Evolutionary conservation across 1,284 basidiomycete species (phyloP), one percentile per base, ranked within the genome.

Genomic region (Takashimella tepidaria): DNA sequence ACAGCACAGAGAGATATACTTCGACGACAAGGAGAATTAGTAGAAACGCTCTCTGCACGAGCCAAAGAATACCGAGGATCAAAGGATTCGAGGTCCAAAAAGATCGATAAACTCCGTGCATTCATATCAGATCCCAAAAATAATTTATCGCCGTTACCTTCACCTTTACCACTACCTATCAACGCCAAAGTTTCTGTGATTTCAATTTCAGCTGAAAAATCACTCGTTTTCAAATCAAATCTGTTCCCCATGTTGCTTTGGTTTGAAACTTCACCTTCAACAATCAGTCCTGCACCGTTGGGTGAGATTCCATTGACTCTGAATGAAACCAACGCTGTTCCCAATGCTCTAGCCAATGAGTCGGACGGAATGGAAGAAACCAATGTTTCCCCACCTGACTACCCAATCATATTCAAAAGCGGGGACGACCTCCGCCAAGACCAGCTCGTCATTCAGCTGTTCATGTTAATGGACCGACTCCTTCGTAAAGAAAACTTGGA

Each of bases 391-490:
- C 88, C 92, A 0, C 66, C 63, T 3, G 87, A 92, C 68, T 98
- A 89, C 72, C 88, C 92, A 0, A 82, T 97, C 47, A 98, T 99
- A 60, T 98, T 98, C 81, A 98, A 99, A 75, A 93, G 97, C 62
- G 96, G 96, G 5, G 96, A 99, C 70, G 96, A 99, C 70, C 85
- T 98, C 79, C 85, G 95, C 20, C 96, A 98, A 73, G 62, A 68
- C 20, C 52, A 56, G 45, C 55, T 68, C 8, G 66, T 67, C 41
- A 53, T 66, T 21, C 61, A 61, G 37, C 57, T 68, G 13, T 61
- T 68, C 24, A 61, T 57, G 24, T 43, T 63, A 10, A 53, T 68
- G 96, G 93, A 99, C 71, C 82, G 89, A 26, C 77, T 98, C 13
- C 76, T 98, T 56, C 79, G 92, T 45, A 95, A 96, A 74, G 96